A percentile compares a stretch with the other conserved stretches of the same genome.
Evolutionary conservation across 495 filamentous ascomycete genomes (phyloP).

Genomic region (Hyaloscypha variabilis): DNA sequence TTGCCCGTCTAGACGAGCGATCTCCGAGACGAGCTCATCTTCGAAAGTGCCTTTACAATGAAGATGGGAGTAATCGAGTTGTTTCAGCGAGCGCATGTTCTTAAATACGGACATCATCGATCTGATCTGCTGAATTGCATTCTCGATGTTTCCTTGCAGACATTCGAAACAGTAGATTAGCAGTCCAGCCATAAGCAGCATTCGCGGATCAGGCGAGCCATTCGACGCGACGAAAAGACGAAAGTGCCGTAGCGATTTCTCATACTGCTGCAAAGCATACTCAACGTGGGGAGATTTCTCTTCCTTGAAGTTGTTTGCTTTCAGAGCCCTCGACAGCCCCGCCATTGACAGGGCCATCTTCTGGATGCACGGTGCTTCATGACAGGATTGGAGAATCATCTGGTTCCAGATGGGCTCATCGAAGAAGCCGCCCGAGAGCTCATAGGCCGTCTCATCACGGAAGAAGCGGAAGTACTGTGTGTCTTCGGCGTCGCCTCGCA

Average conservation of each 20-base stretch:
- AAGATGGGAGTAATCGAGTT: conserved; percentile 6
- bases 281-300: conserved; percentile 4
- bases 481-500: conserved; percentile 12
- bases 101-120: background rate
- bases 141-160: conserved; percentile 10
- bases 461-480: conserved; percentile 15
- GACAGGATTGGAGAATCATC: conserved; percentile 2
- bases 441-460: conserved; percentile 7
- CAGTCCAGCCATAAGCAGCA: conserved; percentile 8
- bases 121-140: background rate
- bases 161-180: conserved; percentile 16
- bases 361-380: background rate
- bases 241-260: conserved; percentile 5
- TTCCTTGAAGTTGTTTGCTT: background rate
- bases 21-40: background rate
- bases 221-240: conserved; percentile 2
- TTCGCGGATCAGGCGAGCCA: background rate
- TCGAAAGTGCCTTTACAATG: background rate
- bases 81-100: background rate
- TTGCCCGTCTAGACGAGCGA: conserved; percentile 1
- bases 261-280: conserved; percentile 17
- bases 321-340: background rate
- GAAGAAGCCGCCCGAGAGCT: conserved; percentile 3
- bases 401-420: conserved; percentile 13
- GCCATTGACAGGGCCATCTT: background rate